These are phyloP conservation scores for Nicotiana obtusifolia DNA, from an alignment of 257 asterid species.

Conservation along the genomic window DNA sequence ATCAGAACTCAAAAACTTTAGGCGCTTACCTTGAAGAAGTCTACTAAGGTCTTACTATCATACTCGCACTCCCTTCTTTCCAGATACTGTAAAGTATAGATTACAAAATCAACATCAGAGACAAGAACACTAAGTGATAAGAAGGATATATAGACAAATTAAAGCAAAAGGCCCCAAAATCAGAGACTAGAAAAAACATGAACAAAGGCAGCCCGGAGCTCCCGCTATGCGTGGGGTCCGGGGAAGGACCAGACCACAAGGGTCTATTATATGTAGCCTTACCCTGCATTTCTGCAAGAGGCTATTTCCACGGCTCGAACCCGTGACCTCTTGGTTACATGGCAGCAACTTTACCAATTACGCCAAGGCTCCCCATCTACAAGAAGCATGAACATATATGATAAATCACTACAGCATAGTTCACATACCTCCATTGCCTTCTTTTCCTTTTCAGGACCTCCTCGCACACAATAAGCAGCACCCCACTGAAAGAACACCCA, in stretches of 20 bases:
- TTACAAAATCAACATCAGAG: background rate
- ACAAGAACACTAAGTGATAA: background rate
- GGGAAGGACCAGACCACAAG: too few relatives aligned
- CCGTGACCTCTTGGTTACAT: too few relatives aligned
- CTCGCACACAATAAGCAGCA: slow-evolving; percentile 78
- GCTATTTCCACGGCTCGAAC: too few relatives aligned
- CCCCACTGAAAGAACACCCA: slow-evolving; percentile 64
- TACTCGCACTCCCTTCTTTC: slow-evolving; percentile 89
- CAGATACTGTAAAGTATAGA: slow-evolving; percentile 46
- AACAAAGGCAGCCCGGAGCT: too few relatives aligned
- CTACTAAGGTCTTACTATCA: slow-evolving; percentile 62
- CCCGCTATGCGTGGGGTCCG: too few relatives aligned
- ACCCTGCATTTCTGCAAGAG: too few relatives aligned
- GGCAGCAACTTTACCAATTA: too few relatives aligned
- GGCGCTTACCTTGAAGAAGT: slow-evolving; percentile 56
- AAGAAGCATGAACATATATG: background rate
- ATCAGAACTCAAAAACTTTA: background rate
- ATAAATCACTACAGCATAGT: background rate
- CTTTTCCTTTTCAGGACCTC: slow-evolving; percentile 72
- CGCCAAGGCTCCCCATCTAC: background rate
- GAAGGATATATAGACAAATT: background rate
- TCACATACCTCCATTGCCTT: slow-evolving; percentile 74
- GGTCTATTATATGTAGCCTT: too few relatives aligned
- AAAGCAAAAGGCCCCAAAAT: background rate
- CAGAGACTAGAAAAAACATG: background rate